phyloP scores from a whole-genome alignment of 2,329 filamentous ascomycete genomes.

The Cercospora janseana region DNA sequence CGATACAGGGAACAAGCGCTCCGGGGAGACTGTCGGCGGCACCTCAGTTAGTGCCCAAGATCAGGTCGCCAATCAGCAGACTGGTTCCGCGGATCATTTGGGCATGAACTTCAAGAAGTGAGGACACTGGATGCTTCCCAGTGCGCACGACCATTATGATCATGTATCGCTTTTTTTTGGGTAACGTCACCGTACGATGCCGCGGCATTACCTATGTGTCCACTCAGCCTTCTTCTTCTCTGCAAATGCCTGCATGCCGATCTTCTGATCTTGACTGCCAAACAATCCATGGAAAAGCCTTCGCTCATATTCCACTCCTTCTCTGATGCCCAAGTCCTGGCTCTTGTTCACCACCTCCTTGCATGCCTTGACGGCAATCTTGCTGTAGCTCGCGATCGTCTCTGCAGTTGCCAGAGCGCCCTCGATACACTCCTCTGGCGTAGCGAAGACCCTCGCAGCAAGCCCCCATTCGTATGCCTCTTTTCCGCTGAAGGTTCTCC shows the following conservation, averaged over 20 bases:
- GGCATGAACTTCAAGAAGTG: slow-evolving; percentile 32
- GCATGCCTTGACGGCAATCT: slow-evolving; percentile 79
- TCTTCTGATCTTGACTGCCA: slow-evolving; percentile 94
- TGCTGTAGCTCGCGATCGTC: slow-evolving; percentile 82
- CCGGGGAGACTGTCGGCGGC: slow-evolving; percentile 29
- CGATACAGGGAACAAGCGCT: slow-evolving; percentile 22
- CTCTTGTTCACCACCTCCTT: slow-evolving; percentile 99
- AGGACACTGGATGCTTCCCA: background rate
- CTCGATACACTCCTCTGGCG: slow-evolving; percentile 77
- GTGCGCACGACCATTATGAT: slow-evolving; percentile 6
- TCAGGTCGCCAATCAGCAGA: slow-evolving; percentile 33
- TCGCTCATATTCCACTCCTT: slow-evolving; percentile 93
- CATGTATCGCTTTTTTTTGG: background rate
- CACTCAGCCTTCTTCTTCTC: slow-evolving; percentile 93
- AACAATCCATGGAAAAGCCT: slow-evolving; percentile 91
- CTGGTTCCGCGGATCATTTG: slow-evolving; percentile 35
- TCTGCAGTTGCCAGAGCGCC: slow-evolving; percentile 79
- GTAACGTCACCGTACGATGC: background rate
- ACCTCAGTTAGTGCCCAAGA: slow-evolving; percentile 28
- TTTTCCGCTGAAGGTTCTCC: slow-evolving; percentile 75
- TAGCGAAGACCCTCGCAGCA: slow-evolving; percentile 76
- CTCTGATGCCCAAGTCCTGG: slow-evolving; percentile 80
- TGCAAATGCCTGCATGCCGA: slow-evolving; percentile 88
- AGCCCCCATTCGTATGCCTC: slow-evolving; percentile 90
- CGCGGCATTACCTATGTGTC: slow-evolving; percentile 59